A percentile compares a stretch with the other conserved stretches of the same genome.
Conservation (phyloP, 139 green algal genomes). For the Chlamydomonas incerta region DNA sequence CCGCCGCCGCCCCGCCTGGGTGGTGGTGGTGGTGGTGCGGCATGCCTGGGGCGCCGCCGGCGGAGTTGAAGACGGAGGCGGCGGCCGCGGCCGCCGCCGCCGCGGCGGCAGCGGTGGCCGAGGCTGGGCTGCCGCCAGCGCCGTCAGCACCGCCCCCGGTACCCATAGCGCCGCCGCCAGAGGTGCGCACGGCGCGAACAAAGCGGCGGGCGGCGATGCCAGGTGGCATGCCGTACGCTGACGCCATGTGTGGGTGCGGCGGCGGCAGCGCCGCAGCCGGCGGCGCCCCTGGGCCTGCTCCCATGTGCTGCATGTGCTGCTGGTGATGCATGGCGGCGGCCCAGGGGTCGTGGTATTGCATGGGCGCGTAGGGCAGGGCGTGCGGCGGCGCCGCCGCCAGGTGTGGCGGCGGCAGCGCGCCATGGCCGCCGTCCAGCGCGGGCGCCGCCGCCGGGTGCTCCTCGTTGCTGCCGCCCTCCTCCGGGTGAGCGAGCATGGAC, state of each 20-base stretch:
- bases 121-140: not conserved
- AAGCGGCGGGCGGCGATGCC: not conserved
- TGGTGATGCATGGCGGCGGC: not conserved
- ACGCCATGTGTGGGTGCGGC: not conserved
- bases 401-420: too few species aligned
- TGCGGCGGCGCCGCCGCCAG: too few species aligned
- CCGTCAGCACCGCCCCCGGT: not conserved
- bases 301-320: not conserved
- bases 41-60: not conserved
- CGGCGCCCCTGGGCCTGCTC: too few species aligned
- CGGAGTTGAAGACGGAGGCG: not conserved
- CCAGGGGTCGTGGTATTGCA: not conserved
- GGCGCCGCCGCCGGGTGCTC: too few species aligned
- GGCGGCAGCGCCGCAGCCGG: not conserved
- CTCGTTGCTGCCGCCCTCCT: too few species aligned
- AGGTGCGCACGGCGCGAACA: not conserved
- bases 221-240: not conserved
- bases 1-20: too few species aligned
- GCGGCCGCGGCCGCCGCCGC: not conserved
- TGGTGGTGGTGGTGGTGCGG: too few species aligned
- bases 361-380: too few species aligned
- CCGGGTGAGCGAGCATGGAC: too few species aligned
- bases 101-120: not conserved
- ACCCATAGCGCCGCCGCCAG: not conserved
- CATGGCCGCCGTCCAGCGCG: too few species aligned